Evolutionary conservation across 2,329 filamentous ascomycete species (phyloP).

Genomic region (Cladosporium colombiae): DNA sequence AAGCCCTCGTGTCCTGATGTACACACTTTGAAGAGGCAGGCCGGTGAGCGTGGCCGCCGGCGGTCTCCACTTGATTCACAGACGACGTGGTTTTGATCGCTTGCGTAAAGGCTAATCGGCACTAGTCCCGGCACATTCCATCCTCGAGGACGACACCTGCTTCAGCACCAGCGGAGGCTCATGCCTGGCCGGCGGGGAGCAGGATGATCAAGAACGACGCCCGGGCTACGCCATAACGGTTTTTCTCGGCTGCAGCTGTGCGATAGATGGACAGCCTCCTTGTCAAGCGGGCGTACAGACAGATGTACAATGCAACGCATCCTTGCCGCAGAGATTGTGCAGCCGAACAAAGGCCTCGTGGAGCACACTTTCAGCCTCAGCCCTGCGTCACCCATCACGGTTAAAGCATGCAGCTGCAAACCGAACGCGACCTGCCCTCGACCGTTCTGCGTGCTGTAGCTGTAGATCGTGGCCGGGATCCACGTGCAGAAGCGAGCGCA

Average conservation of each 20-base stretch:
- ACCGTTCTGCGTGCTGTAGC: not conserved
- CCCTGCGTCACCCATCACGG: conserved; percentile 13
- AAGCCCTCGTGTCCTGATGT: conserved; percentile 13
- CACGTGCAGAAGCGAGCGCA: conserved; percentile 18
- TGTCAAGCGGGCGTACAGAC: not conserved
- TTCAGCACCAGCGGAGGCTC: not conserved
- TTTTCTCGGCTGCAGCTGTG: conserved; percentile 10
- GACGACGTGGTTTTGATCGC: conserved; percentile 16
- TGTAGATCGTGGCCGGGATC: conserved; percentile 10
- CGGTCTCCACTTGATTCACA: conserved; percentile 17
- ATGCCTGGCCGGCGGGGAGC: not conserved
- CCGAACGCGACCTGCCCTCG: conserved; percentile 18
- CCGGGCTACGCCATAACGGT: conserved; percentile 14
- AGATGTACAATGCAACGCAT: not conserved
- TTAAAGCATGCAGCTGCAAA: conserved; percentile 4
- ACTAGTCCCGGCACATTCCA: conserved; percentile 18
- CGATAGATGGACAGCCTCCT: not conserved
- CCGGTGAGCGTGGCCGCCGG: not conserved
- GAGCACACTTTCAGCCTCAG: conserved; percentile 20
- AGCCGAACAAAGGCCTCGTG: conserved; percentile 4
- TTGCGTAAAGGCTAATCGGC: conserved; percentile 20
- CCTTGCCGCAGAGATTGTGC: not conserved
- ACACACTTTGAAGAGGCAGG: conserved; percentile 16
- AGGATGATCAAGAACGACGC: conserved; percentile 19
- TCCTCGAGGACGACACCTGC: conserved; percentile 2